phyloP scores from a whole-genome alignment of 2,329 filamentous ascomycete genomes.

The Paecilomyces sp. region DNA sequence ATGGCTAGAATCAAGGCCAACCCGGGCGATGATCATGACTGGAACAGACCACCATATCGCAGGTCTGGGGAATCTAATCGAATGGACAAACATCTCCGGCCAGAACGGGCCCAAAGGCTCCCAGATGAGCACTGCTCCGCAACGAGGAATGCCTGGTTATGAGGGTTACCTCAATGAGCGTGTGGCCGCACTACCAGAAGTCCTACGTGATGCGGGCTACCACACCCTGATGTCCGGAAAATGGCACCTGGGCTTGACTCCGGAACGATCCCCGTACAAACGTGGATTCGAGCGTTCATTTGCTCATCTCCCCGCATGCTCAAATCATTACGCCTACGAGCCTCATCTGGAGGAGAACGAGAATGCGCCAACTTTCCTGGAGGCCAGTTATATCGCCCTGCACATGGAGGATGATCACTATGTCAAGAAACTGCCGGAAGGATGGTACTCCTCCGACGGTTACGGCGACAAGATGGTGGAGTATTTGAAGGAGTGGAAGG shows the following conservation, averaged over 20 bases:
- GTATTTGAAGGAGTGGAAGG: neutral
- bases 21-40: constrained; percentile 60
- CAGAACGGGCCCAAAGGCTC: constrained; percentile 48
- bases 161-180: constrained; percentile 58
- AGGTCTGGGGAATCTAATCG: constrained; percentile 52
- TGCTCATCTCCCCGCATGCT: constrained; percentile 54
- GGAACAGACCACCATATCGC: constrained; percentile 53
- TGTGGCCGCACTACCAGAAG: constrained; percentile 52
- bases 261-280: constrained; percentile 48
- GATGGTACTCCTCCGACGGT: constrained; percentile 48
- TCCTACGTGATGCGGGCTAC: constrained; percentile 54
- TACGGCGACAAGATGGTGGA: constrained; percentile 34
- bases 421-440: constrained; percentile 41
- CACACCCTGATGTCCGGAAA: constrained; percentile 56
- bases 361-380: constrained; percentile 33
- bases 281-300: constrained; percentile 55
- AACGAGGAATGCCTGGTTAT: constrained; percentile 54
- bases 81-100: constrained; percentile 50
- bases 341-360: constrained; percentile 36
- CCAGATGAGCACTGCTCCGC: constrained; percentile 45
- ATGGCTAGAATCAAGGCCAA: constrained; percentile 34
- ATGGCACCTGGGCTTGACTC: constrained; percentile 56
- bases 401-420: constrained; percentile 40
- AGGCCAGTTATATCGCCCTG: constrained; percentile 37
- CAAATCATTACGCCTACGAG: constrained; percentile 52